Conservation (phyloP, 2,329 filamentous ascomycete genomes). For the Fusarium chuoi region DNA sequence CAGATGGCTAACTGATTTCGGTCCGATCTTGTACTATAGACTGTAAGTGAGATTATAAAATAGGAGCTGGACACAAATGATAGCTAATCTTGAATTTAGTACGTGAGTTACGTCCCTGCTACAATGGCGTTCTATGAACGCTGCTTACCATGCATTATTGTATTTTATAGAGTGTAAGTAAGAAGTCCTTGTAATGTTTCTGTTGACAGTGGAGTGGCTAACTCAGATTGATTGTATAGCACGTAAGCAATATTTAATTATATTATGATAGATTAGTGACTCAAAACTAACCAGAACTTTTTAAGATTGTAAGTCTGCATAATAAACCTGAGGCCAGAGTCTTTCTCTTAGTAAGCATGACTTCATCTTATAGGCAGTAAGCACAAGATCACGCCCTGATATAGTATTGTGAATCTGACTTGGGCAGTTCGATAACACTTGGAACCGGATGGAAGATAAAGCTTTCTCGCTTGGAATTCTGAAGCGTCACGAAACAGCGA, state of each 20-base stretch:
- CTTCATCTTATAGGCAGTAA: neutral
- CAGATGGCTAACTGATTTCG: conserved; percentile 1
- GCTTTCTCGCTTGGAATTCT: neutral
- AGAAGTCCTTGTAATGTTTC: neutral
- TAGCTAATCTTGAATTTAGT: neutral
- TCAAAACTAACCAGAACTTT: neutral
- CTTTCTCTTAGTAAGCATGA: neutral
- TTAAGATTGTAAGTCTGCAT: neutral
- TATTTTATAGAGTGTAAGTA: neutral
- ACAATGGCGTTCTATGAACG: neutral
- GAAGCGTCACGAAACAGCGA: neutral
- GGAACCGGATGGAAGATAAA: conserved; percentile 13
- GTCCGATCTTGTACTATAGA: neutral
- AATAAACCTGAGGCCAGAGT: neutral
- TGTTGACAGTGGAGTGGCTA: neutral
- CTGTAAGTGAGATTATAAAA: neutral
- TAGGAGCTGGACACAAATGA: neutral
- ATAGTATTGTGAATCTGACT: neutral
- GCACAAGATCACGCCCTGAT: neutral
- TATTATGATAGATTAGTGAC: neutral
- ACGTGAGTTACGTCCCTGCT: neutral
- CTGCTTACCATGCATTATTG: neutral
- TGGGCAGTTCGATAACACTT: conserved; percentile 13
- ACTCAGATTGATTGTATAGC: neutral
- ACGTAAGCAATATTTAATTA: neutral